Conservation (phyloP, 257 asterid species). For the Nemophila menziesii region DNA sequence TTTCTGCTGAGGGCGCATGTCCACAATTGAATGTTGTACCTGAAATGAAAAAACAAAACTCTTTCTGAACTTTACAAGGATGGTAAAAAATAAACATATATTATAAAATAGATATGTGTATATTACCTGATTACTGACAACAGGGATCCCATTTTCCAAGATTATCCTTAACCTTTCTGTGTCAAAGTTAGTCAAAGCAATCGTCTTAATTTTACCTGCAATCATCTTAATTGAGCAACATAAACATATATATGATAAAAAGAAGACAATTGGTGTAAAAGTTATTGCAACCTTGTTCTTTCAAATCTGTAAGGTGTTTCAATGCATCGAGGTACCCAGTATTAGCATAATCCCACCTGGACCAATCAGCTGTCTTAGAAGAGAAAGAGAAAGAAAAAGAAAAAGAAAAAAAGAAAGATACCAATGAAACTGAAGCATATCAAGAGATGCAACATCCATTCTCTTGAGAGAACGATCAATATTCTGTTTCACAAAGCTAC, state of each 20-base stretch:
- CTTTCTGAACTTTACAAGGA: background rate
- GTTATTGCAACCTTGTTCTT: constrained; percentile 81
- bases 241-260: constrained; percentile 11
- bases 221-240: constrained; percentile 20
- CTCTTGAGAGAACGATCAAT: constrained; percentile 66
- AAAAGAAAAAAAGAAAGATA: constrained; percentile 24
- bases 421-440: constrained; percentile 99
- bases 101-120: background rate
- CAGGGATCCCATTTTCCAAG: constrained; percentile 81
- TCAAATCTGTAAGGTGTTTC: constrained; percentile 88
- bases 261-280: constrained; percentile 10
- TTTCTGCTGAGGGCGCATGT: constrained; percentile 96
- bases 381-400: background rate
- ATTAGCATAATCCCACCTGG: constrained; percentile 96
- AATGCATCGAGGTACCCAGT: constrained; percentile 91
- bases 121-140: constrained; percentile 85
- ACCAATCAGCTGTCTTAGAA: constrained; percentile 13
- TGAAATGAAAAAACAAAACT: constrained; percentile 23
- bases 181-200: constrained; percentile 90
- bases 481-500: constrained; percentile 61
- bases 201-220: constrained; percentile 94
- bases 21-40: constrained; percentile 95
- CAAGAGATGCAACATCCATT: constrained; percentile 85
- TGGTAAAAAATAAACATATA: background rate
- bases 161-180: constrained; percentile 75